phyloP scores from a whole-genome alignment of 208 protist genomes.

The Acanthamoeba castellanii region DNA sequence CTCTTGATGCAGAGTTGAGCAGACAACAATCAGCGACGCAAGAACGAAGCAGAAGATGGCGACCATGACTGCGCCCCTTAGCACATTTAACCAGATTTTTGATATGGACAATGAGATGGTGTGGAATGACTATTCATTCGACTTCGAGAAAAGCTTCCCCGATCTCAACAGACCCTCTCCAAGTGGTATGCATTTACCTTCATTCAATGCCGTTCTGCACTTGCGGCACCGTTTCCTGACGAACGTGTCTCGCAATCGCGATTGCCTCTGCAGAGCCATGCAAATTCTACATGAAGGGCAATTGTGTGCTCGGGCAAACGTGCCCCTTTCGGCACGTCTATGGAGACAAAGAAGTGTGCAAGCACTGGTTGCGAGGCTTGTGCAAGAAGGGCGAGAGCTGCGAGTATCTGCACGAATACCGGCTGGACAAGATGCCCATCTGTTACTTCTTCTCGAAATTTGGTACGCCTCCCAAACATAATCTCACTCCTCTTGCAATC shows the following conservation, averaged over 20 bases:
- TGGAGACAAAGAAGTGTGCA: slow-evolving; percentile 91
- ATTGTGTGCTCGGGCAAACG: neutral
- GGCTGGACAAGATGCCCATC: slow-evolving; percentile 95
- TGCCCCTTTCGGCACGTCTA: neutral
- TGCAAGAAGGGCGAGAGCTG: slow-evolving; percentile 97
- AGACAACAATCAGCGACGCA: too few species aligned
- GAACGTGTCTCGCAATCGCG: too few species aligned
- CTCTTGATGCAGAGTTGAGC: too few species aligned
- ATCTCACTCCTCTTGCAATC: too few species aligned
- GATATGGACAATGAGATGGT: slow-evolving; percentile 6
- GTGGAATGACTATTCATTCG: neutral
- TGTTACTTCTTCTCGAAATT: slow-evolving; percentile 97
- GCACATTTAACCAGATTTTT: neutral
- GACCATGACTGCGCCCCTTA: neutral
- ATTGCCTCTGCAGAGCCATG: slow-evolving; percentile 16
- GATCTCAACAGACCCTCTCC: neutral
- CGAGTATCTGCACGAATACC: slow-evolving; percentile 97
- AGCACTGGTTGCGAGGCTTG: slow-evolving; percentile 97
- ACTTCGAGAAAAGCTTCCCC: neutral
- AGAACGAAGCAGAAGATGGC: neutral
- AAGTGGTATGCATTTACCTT: neutral
- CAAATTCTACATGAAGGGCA: slow-evolving; percentile 13
- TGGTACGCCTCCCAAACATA: too few species aligned
- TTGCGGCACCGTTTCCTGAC: neutral
- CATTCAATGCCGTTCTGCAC: neutral